Percentiles rank a stretch among this genome's conserved stretches.
Conservation (phyloP, 257 asterid genomes). For the Cinchona pubescens region DNA sequence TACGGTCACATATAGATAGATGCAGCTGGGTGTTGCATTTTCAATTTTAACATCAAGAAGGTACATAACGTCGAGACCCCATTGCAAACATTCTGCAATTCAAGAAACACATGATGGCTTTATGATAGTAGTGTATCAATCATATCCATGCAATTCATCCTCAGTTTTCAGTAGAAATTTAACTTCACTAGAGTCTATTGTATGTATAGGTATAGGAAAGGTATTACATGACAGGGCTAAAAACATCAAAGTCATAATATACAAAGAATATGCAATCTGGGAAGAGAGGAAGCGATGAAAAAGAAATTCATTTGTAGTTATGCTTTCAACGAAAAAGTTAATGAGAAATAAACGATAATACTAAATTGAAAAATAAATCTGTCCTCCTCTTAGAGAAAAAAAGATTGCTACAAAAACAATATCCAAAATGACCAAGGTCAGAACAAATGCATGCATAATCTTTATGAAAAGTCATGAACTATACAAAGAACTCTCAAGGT, state of each 20-base stretch:
- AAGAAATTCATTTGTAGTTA: background rate
- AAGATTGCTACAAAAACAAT: background rate
- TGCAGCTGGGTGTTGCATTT: too few species aligned
- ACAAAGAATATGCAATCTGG: background rate
- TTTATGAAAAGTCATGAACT: background rate
- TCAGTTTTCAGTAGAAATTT: background rate
- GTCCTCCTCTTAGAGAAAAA: background rate
- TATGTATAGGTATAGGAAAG: background rate
- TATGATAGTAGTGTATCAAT: background rate
- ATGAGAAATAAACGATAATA: background rate
- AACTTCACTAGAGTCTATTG: background rate
- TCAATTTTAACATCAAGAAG: background rate
- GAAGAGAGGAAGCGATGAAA: background rate
- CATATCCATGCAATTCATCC: background rate
- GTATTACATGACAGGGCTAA: background rate
- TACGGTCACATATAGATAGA: background rate
- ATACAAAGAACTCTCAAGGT: background rate
- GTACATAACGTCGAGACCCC: background rate
- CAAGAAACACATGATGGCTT: background rate
- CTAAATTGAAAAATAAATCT: background rate
- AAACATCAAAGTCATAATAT: background rate
- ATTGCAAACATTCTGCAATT: too few species aligned
- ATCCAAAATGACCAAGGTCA: background rate
- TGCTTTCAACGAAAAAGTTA: background rate
- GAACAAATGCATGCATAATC: background rate